Evolutionary conservation across 2,329 filamentous ascomycete genomes (phyloP).

Genomic region (Bipolaris victoriae): DNA sequence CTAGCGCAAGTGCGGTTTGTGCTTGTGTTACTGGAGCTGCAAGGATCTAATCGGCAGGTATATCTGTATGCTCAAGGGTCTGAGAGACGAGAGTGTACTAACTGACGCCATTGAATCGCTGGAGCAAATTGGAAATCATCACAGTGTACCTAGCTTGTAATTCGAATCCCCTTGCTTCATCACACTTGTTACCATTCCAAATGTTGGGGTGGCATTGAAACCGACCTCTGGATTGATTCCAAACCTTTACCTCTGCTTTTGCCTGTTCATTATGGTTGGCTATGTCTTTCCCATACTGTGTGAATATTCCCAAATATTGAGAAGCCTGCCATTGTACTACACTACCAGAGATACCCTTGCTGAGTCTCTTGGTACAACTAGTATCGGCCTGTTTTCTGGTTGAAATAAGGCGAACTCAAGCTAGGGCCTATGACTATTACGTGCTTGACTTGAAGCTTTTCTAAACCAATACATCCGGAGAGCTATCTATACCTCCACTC

Average conservation of each 20-base stretch:
- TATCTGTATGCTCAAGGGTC: background rate
- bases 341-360: no score
- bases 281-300: no score
- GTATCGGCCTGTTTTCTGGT: background rate
- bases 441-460: background rate
- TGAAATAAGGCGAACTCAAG: background rate
- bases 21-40: slow-evolving; percentile 3
- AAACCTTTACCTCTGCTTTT: no score
- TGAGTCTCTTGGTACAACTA: background rate
- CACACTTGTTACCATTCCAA: no score
- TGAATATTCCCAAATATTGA: no score
- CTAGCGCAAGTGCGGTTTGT: slow-evolving; percentile 14
- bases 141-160: background rate
- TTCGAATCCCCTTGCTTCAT: background rate
- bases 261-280: no score
- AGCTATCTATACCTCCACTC: background rate
- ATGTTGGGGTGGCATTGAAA: no score
- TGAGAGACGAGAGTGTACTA: background rate
- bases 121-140: background rate
- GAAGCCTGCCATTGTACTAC: no score
- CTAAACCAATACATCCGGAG: background rate
- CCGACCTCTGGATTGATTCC: no score
- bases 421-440: background rate
- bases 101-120: background rate
- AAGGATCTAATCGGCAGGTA: background rate